Conservation (phyloP, 305 asterid genomes). For the Coffea humblotiana region DNA sequence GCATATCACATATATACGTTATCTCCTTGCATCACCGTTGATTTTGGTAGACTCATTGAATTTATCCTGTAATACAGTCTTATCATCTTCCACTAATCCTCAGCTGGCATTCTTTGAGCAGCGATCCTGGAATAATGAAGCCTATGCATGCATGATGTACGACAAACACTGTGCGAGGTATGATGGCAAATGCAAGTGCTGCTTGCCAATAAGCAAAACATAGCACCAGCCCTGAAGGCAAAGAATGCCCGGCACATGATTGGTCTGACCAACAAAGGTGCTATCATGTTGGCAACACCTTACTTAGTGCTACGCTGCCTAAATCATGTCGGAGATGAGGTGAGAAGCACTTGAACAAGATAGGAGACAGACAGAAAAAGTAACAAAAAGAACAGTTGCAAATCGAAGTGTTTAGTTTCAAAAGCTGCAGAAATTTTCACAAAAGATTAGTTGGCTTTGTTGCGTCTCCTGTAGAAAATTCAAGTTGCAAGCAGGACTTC, state of each 20-base stretch:
- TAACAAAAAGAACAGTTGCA: background rate
- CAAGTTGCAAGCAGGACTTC: background rate
- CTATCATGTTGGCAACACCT: slow-evolving; percentile 71
- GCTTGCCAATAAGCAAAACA: slow-evolving; percentile 93
- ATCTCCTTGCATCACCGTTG: too few species aligned
- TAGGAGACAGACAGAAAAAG: background rate
- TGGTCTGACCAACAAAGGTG: slow-evolving; percentile 72
- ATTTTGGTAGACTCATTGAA: too few species aligned
- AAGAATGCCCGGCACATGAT: slow-evolving; percentile 97
- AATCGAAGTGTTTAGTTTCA: background rate
- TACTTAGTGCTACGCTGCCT: slow-evolving; percentile 72
- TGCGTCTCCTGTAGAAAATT: background rate
- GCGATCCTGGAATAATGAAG: slow-evolving; percentile 91
- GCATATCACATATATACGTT: too few species aligned
- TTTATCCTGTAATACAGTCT: too few species aligned
- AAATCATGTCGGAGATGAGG: slow-evolving; percentile 12
- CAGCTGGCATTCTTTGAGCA: slow-evolving; percentile 27
- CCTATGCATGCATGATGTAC: slow-evolving; percentile 68
- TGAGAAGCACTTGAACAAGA: background rate
- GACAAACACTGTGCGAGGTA: slow-evolving; percentile 85
- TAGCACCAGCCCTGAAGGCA: slow-evolving; percentile 91
- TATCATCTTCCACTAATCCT: too few species aligned
- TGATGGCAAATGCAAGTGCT: slow-evolving; percentile 85
- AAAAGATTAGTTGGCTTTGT: background rate
- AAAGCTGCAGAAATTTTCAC: background rate